phyloP scores from a whole-genome alignment of 306 rosid species.

The Neltuma alba region DNA sequence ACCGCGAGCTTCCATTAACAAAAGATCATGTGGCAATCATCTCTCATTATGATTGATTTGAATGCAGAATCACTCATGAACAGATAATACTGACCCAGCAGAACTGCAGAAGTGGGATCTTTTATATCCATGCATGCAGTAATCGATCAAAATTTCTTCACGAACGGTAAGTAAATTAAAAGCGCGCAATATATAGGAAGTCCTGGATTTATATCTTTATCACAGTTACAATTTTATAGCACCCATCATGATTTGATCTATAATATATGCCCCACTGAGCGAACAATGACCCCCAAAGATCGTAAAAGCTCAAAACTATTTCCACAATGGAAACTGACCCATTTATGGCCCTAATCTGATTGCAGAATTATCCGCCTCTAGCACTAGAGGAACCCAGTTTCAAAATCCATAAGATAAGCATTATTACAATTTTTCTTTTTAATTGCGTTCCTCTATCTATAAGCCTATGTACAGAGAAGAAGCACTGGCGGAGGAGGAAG shows the following conservation, averaged over 20 bases:
- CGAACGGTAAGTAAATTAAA: slow-evolving; percentile 24
- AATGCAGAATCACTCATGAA: not conserved
- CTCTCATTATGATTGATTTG: slow-evolving; percentile 33
- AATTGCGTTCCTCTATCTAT: slow-evolving; percentile 2
- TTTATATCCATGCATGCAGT: slow-evolving; percentile 28
- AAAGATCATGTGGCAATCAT: slow-evolving; percentile 53
- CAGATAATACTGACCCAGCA: slow-evolving; percentile 32
- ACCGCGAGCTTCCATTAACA: slow-evolving; percentile 14
- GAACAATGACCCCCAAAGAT: slow-evolving; percentile 27
- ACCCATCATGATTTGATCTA: slow-evolving; percentile 13
- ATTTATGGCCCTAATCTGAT: not conserved
- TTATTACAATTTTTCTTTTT: slow-evolving; percentile 11
- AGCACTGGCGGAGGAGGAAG: not conserved
- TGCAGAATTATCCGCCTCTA: slow-evolving; percentile 9
- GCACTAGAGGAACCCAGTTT: slow-evolving; percentile 2
- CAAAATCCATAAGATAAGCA: slow-evolving; percentile 23
- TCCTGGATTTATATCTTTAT: slow-evolving; percentile 21
- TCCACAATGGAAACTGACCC: slow-evolving; percentile 18
- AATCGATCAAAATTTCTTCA: slow-evolving; percentile 16
- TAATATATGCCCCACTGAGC: slow-evolving; percentile 23
- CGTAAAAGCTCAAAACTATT: slow-evolving; percentile 20
- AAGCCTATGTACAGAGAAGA: slow-evolving; percentile 39
- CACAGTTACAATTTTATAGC: slow-evolving; percentile 36
- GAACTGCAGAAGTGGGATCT: slow-evolving; percentile 34
- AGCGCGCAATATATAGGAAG: slow-evolving; percentile 32